These are phyloP conservation scores for Coemansia sp. DNA, from an alignment of 371 early-diverging fungal species.

Conservation along the genomic window DNA sequence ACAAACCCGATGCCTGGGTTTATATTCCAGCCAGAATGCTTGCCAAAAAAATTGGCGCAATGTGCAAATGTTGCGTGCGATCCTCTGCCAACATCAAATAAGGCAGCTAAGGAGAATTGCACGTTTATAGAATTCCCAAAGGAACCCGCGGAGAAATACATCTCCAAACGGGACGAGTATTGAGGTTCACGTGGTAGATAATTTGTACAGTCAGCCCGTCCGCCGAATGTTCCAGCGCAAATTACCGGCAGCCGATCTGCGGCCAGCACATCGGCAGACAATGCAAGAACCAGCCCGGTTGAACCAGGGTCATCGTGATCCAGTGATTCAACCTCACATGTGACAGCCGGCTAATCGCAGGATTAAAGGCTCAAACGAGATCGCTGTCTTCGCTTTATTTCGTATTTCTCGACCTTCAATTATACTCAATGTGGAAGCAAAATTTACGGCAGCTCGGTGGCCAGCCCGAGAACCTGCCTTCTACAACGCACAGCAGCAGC, in stretches of 20 bases:
- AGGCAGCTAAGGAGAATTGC: neutral
- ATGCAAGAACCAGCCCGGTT: too few species aligned
- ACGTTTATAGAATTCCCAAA: neutral
- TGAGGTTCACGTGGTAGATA: slow-evolving; percentile 4
- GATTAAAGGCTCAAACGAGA: too few species aligned
- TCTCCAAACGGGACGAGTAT: neutral
- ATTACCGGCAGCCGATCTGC: slow-evolving; percentile 1
- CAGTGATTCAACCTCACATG: too few species aligned
- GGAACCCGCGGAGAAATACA: neutral
- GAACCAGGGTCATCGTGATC: too few species aligned
- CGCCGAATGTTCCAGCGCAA: slow-evolving; percentile 2
- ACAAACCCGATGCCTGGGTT: neutral
- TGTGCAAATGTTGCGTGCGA: too few species aligned
- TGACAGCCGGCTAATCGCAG: too few species aligned
- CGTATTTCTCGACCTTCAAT: too few species aligned
- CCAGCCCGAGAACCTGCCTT: slow-evolving; percentile 1
- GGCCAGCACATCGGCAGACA: too few species aligned
- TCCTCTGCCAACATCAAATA: neutral
- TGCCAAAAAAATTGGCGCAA: too few species aligned
- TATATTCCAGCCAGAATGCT: neutral
- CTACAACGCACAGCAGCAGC: neutral
- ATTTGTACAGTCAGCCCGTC: neutral
- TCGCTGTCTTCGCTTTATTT: too few species aligned
- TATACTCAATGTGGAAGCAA: neutral
- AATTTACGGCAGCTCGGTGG: neutral